Percentiles rank a stretch among this genome's conserved stretches.
Evolutionary conservation across 2,329 filamentous ascomycete genomes (phyloP).

Genomic region (Arthrobotrys conoides): DNA sequence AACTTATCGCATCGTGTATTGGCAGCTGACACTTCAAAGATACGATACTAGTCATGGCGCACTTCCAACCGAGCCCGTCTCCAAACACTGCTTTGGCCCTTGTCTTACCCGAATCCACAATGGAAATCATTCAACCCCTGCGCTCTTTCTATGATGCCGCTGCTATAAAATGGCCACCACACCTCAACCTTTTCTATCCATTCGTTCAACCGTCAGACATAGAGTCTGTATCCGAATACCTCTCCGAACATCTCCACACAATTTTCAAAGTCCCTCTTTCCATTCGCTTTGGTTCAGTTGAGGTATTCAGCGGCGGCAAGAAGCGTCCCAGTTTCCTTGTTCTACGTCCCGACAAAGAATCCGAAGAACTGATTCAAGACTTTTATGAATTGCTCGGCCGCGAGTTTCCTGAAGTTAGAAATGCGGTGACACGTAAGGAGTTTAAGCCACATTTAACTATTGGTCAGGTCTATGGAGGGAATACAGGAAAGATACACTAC

Average conservation of each 20-base stretch:
- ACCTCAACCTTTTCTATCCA: conserved; percentile 77
- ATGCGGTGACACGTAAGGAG: conserved; percentile 42
- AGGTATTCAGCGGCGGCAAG: conserved; percentile 47
- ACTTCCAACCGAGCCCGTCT: conserved; percentile 29
- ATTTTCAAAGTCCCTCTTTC: conserved; percentile 40
- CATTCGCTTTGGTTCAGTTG: conserved; percentile 50
- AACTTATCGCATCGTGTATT: neutral
- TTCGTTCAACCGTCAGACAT: conserved; percentile 73
- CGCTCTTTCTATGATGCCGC: conserved; percentile 76
- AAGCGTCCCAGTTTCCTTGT: conserved; percentile 53
- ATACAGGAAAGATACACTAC: conserved; percentile 57
- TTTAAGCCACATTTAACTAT: conserved; percentile 74
- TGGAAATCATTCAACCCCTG: conserved; percentile 65
- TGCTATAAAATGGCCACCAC: conserved; percentile 76
- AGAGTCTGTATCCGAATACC: conserved; percentile 67
- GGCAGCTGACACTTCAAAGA: neutral
- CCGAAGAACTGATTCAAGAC: conserved; percentile 49
- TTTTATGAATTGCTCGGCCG: conserved; percentile 52
- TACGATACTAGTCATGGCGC: conserved; percentile 19
- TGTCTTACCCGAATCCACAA: conserved; percentile 69
- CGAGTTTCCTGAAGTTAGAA: conserved; percentile 46
- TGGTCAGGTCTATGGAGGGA: conserved; percentile 72
- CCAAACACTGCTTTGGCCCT: conserved; percentile 52
- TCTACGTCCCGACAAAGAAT: conserved; percentile 54
- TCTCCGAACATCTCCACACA: conserved; percentile 66